Base-by-base conservation (phyloP, 768 basidiomycete species). In the Filobasidium wieringae region DNA sequence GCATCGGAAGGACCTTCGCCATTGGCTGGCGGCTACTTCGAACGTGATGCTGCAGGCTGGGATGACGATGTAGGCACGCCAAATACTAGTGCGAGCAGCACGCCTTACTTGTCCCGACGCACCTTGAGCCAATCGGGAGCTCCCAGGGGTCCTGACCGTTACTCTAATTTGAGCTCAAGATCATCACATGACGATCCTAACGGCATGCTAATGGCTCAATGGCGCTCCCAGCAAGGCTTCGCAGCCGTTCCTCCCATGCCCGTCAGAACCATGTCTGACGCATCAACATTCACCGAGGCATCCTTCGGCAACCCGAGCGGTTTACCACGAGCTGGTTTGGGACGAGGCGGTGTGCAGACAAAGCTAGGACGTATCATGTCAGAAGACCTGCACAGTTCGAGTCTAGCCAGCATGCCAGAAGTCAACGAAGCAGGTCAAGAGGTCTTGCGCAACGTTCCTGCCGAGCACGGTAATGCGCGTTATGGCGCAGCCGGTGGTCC, bases 401-500 rank as follows among this genome's bases (percentile, higher is more conserved):
- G 24, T 15, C 34, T 57, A 19, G 47, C 56, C n/a, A 30, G 58
- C 9, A 51, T 19, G 1, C 53, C 41, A 15, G 52, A 59, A 29
- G 31, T 39, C 7, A 2, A 45, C 36, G 15, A 66, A 67, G 29
- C 58, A 50, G 22, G 49, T 47, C 30, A 53, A 55, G 50, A 60
- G 55, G 26, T 64, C 39, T 40, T 56, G 52, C 9, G n/a, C 7
- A 6, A 17, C 52, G 15, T 7, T 27, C 33, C 22, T 19, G 34
- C 33, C n/a, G 34, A 37, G 7, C 12, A 12, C 7, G 22, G 17
- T 36, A 36, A 14, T 19, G 17, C 29, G 63, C 41, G 63, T 54
- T 12, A 68, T 67, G 67, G 53, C 59, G 32, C 56, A 68, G 24
- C 59, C 65, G 64, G 64, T 6, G n/a, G n/a, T n/a, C n/a, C n/a